Evolutionary conservation across 129 eudicot species (phyloP).

Genomic region (Flaveria linearis): DNA sequence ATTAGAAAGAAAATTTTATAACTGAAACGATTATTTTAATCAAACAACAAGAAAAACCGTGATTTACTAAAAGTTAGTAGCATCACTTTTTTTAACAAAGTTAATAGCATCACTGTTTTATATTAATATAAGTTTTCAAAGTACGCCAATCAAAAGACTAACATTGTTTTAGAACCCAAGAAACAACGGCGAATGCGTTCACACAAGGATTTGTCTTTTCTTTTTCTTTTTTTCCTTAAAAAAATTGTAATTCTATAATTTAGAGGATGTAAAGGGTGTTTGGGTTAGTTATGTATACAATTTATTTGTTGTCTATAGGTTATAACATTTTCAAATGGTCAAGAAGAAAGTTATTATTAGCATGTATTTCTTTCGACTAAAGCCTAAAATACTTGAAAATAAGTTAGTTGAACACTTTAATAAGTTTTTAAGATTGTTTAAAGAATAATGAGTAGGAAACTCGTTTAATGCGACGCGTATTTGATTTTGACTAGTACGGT

Average conservation of each 20-base stretch:
- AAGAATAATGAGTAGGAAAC: too few relatives aligned
- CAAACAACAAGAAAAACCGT: too few relatives aligned
- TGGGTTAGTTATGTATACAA: neutral
- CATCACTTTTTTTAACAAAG: too few relatives aligned
- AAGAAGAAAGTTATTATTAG: neutral
- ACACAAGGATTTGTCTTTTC: constrained; percentile 19
- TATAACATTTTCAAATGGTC: neutral
- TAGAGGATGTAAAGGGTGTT: neutral
- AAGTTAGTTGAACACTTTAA: neutral
- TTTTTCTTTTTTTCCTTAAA: neutral
- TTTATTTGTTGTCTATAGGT: neutral
- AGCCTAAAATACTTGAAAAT: neutral
- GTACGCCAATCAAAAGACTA: neutral
- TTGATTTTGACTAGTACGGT: too few relatives aligned
- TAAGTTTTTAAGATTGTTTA: too few relatives aligned
- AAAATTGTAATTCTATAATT: neutral
- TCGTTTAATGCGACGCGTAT: too few relatives aligned
- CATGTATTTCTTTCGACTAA: neutral
- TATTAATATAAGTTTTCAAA: neutral
- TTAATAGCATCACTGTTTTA: too few relatives aligned
- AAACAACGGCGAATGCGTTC: constrained; percentile 34
- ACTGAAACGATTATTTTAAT: too few relatives aligned
- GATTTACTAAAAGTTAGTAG: too few relatives aligned
- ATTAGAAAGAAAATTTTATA: too few relatives aligned
- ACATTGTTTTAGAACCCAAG: constrained; percentile 18